These are phyloP conservation scores for Phlebopus sp. DNA, from an alignment of 1,284 basidiomycete species.

Conservation along the genomic window DNA sequence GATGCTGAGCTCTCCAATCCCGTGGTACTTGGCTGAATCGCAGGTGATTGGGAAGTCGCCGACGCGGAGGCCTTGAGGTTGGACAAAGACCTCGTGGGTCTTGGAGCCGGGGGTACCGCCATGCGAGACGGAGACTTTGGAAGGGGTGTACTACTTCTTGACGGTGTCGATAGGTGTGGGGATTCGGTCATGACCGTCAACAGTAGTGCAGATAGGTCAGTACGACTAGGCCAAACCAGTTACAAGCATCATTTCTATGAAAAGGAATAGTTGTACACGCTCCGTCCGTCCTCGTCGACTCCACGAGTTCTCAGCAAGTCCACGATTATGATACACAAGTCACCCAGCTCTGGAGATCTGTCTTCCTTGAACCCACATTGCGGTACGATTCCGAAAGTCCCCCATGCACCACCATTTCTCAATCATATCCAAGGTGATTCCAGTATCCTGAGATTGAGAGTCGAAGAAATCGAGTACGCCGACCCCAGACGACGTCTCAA, in stretches of 20 bases:
- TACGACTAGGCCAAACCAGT: too few species aligned
- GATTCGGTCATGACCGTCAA: slow-evolving; percentile 20
- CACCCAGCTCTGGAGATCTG: not conserved
- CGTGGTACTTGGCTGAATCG: slow-evolving; percentile 31
- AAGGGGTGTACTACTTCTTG: slow-evolving; percentile 35
- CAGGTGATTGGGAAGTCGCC: slow-evolving; percentile 24
- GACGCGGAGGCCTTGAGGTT: slow-evolving; percentile 37
- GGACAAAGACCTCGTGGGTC: slow-evolving; percentile 40
- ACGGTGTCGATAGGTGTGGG: slow-evolving; percentile 33
- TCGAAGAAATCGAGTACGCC: slow-evolving; percentile 69
- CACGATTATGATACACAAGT: not conserved
- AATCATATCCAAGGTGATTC: slow-evolving; percentile 52
- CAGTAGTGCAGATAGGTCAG: too few species aligned
- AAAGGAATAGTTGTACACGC: too few species aligned
- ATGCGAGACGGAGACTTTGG: slow-evolving; percentile 41
- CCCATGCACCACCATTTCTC: slow-evolving; percentile 91
- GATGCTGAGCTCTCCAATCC: slow-evolving; percentile 62
- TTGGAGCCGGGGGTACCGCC: slow-evolving; percentile 40
- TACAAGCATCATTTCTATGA: too few species aligned
- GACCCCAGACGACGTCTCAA: slow-evolving; percentile 59
- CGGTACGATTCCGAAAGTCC: slow-evolving; percentile 58
- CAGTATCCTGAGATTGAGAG: slow-evolving; percentile 35
- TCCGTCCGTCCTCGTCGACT: too few species aligned
- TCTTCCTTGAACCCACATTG: slow-evolving; percentile 74
- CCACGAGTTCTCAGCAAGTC: too few species aligned